Conservation (phyloP, 768 basidiomycete species). For the Leccinum sublutescens region DNA sequence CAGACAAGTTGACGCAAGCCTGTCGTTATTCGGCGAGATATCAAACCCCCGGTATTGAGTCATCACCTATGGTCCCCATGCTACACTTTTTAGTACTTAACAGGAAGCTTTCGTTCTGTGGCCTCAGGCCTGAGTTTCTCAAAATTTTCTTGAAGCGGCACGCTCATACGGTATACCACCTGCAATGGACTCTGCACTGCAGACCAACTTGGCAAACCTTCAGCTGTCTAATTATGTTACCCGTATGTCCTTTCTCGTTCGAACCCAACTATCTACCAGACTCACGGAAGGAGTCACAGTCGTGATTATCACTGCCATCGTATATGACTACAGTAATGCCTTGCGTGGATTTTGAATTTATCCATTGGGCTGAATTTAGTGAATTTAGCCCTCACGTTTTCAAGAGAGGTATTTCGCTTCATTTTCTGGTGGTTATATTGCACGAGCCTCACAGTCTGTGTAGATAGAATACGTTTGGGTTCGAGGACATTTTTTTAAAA, state of each 20-base stretch:
- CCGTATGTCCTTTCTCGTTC: not conserved
- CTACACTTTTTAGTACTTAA: not conserved
- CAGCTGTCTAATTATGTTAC: not conserved
- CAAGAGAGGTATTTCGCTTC: conserved; percentile 8
- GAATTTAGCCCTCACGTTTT: conserved; percentile 8
- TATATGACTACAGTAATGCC: not conserved
- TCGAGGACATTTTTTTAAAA: not conserved
- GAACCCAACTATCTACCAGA: not conserved
- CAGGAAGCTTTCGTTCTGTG: not conserved
- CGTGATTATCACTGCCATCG: not conserved
- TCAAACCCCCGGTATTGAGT: no score
- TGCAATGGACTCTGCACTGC: not conserved
- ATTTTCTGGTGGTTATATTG: not conserved
- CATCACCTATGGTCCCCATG: no score
- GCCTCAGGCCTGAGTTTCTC: not conserved
- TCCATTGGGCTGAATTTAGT: not conserved
- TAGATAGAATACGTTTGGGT: conserved; percentile 19
- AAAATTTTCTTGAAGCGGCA: not conserved
- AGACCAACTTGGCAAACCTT: not conserved
- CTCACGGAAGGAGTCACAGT: not conserved
- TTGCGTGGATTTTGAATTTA: not conserved
- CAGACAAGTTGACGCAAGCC: no score
- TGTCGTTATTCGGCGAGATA: no score
- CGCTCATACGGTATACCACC: not conserved
- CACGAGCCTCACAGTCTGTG: not conserved